Evolutionary conservation across 352 stramenopile genomes (phyloP).

Genomic region (Phytophthora gonapodyides): DNA sequence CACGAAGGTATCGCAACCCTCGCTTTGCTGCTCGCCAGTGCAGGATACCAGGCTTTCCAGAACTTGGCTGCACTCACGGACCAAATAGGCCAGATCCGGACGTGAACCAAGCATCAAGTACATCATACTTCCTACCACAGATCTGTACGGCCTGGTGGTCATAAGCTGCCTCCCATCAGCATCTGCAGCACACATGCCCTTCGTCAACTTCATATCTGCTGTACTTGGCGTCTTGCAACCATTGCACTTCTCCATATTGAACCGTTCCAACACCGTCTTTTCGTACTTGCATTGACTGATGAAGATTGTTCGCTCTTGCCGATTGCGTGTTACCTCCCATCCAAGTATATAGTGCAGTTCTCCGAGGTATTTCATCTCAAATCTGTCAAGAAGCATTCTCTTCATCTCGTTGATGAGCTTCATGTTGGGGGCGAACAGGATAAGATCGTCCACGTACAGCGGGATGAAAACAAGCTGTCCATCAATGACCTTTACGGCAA

Average conservation of each 20-base stretch:
- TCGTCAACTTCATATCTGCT: conserved; percentile 20
- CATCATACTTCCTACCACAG: conserved; percentile 16
- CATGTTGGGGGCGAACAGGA: conserved; percentile 27
- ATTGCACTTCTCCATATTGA: conserved; percentile 29
- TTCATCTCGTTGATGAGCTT: conserved; percentile 17
- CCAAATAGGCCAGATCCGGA: conserved; percentile 19
- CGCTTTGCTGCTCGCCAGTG: conserved; percentile 23
- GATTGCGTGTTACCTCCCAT: conserved; percentile 25
- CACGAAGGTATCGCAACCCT: conserved; percentile 13
- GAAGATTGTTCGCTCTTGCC: conserved; percentile 10
- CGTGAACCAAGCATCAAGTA: conserved; percentile 25
- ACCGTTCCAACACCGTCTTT: conserved; percentile 17
- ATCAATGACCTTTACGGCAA: conserved; percentile 22
- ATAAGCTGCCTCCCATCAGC: conserved; percentile 12
- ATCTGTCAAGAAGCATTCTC: conserved; percentile 9
- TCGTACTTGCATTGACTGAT: conserved; percentile 26
- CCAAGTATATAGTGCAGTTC: conserved; percentile 29
- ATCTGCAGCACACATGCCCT: conserved; percentile 19
- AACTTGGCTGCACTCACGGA: conserved; percentile 27
- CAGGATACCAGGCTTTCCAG: conserved; percentile 19
- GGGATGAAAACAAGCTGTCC: conserved; percentile 22
- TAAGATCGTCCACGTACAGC: conserved; percentile 33
- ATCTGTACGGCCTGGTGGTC: conserved; percentile 5
- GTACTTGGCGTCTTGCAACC: conserved; percentile 13
- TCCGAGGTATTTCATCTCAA: conserved; percentile 31